Conservation (phyloP, 371 early-diverging fungal genomes). For the Haplosporangium sp. region DNA sequence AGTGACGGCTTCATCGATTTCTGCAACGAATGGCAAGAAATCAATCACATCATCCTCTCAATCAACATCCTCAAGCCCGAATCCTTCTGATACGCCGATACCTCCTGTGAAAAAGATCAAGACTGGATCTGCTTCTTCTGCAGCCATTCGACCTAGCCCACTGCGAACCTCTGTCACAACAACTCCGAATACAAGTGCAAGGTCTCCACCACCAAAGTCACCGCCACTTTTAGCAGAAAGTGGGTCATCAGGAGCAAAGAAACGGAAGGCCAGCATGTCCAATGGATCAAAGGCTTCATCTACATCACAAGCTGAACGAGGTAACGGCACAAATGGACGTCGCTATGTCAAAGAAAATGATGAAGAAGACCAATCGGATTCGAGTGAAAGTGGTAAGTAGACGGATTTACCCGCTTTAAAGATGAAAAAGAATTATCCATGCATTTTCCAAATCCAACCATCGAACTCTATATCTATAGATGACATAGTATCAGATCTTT, state of each 20-base stretch:
- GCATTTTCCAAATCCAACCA: background rate
- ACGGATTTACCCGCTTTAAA: no score
- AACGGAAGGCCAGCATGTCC: background rate
- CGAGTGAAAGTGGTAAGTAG: background rate
- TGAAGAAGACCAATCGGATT: background rate
- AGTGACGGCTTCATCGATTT: background rate
- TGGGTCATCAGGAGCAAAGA: background rate
- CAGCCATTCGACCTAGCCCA: conserved; percentile 24
- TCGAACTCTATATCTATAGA: background rate
- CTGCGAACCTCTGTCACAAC: conserved; percentile 28
- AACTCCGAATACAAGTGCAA: background rate
- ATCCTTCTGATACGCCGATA: background rate
- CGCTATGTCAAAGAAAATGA: background rate
- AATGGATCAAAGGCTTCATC: background rate
- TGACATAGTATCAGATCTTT: conserved; percentile 12
- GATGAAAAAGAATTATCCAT: no score
- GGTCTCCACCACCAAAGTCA: background rate
- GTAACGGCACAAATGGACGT: background rate
- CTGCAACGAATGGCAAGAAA: conserved; percentile 1
- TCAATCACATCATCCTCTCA: background rate
- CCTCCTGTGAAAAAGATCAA: conserved; percentile 13
- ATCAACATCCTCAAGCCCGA: background rate
- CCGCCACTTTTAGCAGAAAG: background rate
- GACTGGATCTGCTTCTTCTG: conserved; percentile 8
- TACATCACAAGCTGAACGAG: background rate